Base-by-base conservation (phyloP, 202 grass and related monocot genomes). In the Dendrocalamus latiflorus region DNA sequence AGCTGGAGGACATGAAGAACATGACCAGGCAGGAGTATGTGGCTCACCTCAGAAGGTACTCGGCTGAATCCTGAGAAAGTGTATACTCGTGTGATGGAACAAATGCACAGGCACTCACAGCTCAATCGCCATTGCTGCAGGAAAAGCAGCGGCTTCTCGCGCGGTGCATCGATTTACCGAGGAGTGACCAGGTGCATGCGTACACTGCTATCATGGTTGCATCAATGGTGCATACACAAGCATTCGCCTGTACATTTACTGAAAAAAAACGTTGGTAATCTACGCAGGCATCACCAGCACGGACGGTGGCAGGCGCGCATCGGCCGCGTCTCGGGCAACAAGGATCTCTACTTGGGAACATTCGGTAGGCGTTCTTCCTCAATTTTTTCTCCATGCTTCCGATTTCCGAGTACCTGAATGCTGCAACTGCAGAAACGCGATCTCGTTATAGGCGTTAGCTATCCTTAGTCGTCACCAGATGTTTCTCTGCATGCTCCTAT, bases 281-380 rank as follows among this genome's bases (percentile, higher is more conserved):
- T 5, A 0, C 69, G 30, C 77, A 97, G 97, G 89, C 97, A 99
- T 91, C 97, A 99, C 78, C 93, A 96, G 56, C 97, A 96, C 81
- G 97, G 97, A n/a, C 86, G 97, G 53, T 99, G 97, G 97, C 97
- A 99, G 74, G 97, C 97, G 11, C 87, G 97, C 70, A 99, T 99
- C 36, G 97, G 97, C 71, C 89, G 97, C 83, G 97, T 99, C 76
- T 99, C 97, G 22, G 97, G 97, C 84, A 99, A 96, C 88, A 99
- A 99, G 74, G 97, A 96, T 78, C 97, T 99, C 81, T 96, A 99
- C 91, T 76, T 99, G 0, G 97, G 97, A 78, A 99, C 97, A 78
- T 99, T 96, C 88, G 79, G 96, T 99, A 70, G 56, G 96, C 86
- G 20, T 34, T 63, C 22, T 49, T 39, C 13, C 65, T 18, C 43